A percentile compares a stretch with the other conserved stretches of the same genome.
phyloP scores from a whole-genome alignment of 164 flowering plant species.

The Taxillus chinensis region DNA sequence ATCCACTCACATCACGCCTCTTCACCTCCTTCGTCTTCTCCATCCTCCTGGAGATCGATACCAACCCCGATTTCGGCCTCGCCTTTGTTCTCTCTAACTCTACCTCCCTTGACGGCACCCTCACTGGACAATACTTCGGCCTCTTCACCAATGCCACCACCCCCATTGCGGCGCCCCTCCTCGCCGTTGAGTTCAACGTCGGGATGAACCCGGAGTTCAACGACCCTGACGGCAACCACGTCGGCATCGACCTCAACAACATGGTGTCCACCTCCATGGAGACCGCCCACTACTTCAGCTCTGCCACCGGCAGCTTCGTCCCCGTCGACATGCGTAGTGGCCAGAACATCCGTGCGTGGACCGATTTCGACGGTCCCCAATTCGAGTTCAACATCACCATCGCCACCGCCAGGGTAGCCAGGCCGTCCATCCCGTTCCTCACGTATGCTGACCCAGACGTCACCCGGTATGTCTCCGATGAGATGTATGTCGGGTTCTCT shows the following conservation, averaged over 20 bases:
- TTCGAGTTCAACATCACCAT: slow-evolving; percentile 54
- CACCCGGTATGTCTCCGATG: slow-evolving; percentile 29
- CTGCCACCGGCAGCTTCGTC: slow-evolving; percentile 17
- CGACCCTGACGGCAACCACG: slow-evolving; percentile 60
- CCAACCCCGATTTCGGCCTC: slow-evolving; percentile 69
- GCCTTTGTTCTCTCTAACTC: slow-evolving; percentile 58
- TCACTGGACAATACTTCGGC: slow-evolving; percentile 71
- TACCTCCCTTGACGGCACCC: slow-evolving; percentile 45
- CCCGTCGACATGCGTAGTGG: slow-evolving; percentile 52
- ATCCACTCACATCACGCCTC: too few species aligned
- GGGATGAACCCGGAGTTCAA: slow-evolving; percentile 66
- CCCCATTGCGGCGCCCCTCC: slow-evolving; percentile 32
- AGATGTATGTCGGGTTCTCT: slow-evolving; percentile 80
- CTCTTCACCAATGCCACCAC: slow-evolving; percentile 40
- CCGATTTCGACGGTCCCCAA: slow-evolving; percentile 48
- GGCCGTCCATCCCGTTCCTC: slow-evolving; percentile 40
- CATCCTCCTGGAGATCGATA: slow-evolving; percentile 34
- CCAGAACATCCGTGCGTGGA: slow-evolving; percentile 69
- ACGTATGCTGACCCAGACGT: slow-evolving; percentile 28
- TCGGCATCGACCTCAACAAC: slow-evolving; percentile 62
- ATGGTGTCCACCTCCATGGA: slow-evolving; percentile 25
- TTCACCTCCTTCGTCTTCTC: slow-evolving; percentile 79
- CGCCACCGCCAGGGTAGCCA: slow-evolving; percentile 35
- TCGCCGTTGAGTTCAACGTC: slow-evolving; percentile 76
- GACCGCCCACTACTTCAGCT: slow-evolving; percentile 41